Evolutionary conservation across 306 rosid genomes (phyloP), one percentile per base, ranked within the genome.

Genomic region (Prunus mira): DNA sequence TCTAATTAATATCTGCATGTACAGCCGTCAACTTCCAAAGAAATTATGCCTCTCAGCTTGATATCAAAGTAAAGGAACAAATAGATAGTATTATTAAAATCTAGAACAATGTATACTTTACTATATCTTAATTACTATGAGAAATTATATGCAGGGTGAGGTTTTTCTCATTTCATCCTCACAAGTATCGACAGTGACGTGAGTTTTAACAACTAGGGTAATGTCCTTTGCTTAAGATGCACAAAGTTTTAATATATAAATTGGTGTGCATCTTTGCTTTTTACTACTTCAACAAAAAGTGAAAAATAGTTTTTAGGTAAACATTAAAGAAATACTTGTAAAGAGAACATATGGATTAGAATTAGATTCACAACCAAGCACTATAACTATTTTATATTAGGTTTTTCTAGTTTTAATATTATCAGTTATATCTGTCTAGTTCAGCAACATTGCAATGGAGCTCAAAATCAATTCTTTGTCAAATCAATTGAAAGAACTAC

Each of bases 11-110:
- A 9, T 51, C 62, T 28, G 74, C 45, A 52, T 13, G 41, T 34
- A 72, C 76, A 72, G 24, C 38, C 76, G 67, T 72, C 76, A 72
- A 57, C 66, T 38, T 72, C 64, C 75, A 13, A 55, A 34, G 66
- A 72, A 30, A 17, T 63, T 63, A 63, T 30, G 67, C 46, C 46
- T 63, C 10, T 14, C 45, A 14, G 45, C 41, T 28, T 34, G 76
- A 3, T 19, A 71, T 54, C 12, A 20, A 71, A 71, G 41, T 28
- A 51, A 54, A 7, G 30, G 52, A 71, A 71, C 30, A 34, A 38
- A 8, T 55, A 9, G 12, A 52, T 27, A 30, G 32, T 30, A 5
- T 8, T 47, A 49, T 69, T 27, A 69, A 25, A 69, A 25, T 17
- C 57, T 25, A 41, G 15, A n/a, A 41, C 28, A 43, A 19, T 20